Base-by-base conservation (phyloP, 1,284 basidiomycete species). In the Rugiboletus extremiorientalis region DNA sequence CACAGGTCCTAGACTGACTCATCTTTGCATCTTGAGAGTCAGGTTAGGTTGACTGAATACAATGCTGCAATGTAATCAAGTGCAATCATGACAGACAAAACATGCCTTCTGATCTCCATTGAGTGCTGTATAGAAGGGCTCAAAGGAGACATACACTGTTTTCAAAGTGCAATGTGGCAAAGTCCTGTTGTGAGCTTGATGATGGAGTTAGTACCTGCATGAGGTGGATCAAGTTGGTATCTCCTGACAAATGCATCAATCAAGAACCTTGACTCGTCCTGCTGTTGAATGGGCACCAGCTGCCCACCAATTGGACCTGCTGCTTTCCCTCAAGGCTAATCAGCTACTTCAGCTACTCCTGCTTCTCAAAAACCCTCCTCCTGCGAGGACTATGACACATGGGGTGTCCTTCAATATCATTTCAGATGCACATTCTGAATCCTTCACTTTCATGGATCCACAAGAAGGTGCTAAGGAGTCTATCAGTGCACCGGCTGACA, bases 81-180 rank as follows among this genome's bases (percentile, higher is more conserved):
- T n/a, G n/a, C n/a, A n/a, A 20, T 43, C 27, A 43, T 43, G 18
- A 43, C 20, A 28, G 6, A 43, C 3, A 43, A 43, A 43, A 6
- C 42, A 27, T 20, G 18, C 15, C 8, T 43, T 18, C 20, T 54
- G 53, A 40, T 40, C 27, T 44, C 27, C 15, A 23, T n/a, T n/a
- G n/a, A n/a, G n/a, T n/a, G n/a, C n/a, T n/a, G n/a, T n/a, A n/a
- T n/a, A n/a, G n/a, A n/a, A n/a, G n/a, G n/a, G 46, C 38, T 48
- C 46, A 33, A 54, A 43, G 33, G 49, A 54, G 46, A 31, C 44
- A 42, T 56, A 50, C 27, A 46, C 38, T 2, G n/a, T n/a, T n/a
- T n/a, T n/a, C n/a, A n/a, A 56, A 52, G 50, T 56, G 44, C 28
- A 52, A 28, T 31, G 6, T 16, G 25, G 36, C 49, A 52, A 56